phyloP scores from a whole-genome alignment of 768 basidiomycete genomes.

The Boletus rubescentipes region DNA sequence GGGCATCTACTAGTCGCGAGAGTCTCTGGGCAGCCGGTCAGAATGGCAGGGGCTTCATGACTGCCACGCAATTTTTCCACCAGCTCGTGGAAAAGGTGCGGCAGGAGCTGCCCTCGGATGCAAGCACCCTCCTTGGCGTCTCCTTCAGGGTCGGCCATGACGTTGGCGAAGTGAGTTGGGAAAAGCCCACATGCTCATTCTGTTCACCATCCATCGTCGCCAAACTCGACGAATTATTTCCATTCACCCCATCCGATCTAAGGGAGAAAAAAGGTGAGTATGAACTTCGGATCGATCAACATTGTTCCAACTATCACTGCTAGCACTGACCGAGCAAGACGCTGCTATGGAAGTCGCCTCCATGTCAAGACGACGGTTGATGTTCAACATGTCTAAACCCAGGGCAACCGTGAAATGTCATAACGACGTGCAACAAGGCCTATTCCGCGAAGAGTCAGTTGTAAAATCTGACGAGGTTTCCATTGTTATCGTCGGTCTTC shows the following conservation, averaged over 20 bases:
- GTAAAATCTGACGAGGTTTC: slow-evolving; percentile 16
- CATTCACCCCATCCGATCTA: slow-evolving; percentile 1
- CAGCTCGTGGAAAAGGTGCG: slow-evolving; percentile 2
- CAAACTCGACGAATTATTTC: slow-evolving; percentile 12
- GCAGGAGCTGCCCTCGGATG: background rate
- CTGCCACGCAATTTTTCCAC: slow-evolving; percentile 16
- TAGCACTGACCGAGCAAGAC: slow-evolving; percentile 12
- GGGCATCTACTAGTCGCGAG: slow-evolving; percentile 16
- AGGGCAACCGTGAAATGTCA: slow-evolving; percentile 7
- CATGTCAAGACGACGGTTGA: slow-evolving; percentile 13
- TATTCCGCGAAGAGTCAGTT: slow-evolving; percentile 9
- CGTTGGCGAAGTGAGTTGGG: slow-evolving; percentile 15
- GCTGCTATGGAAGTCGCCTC: slow-evolving; percentile 13
- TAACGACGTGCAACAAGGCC: background rate
- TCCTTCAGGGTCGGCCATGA: slow-evolving; percentile 16
- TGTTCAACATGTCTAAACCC: slow-evolving; percentile 15
- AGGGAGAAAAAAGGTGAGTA: slow-evolving; percentile 3
- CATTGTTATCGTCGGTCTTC: slow-evolving; percentile 17
- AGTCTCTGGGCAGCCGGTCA: slow-evolving; percentile 19
- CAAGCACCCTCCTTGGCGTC: background rate
- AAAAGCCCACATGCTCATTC: background rate
- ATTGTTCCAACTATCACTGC: background rate
- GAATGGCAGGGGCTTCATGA: slow-evolving; percentile 16
- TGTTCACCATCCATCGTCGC: background rate
- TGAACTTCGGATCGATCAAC: background rate